phyloP scores from a whole-genome alignment of 78 protist genomes.

The Speleostelium caveatum region DNA sequence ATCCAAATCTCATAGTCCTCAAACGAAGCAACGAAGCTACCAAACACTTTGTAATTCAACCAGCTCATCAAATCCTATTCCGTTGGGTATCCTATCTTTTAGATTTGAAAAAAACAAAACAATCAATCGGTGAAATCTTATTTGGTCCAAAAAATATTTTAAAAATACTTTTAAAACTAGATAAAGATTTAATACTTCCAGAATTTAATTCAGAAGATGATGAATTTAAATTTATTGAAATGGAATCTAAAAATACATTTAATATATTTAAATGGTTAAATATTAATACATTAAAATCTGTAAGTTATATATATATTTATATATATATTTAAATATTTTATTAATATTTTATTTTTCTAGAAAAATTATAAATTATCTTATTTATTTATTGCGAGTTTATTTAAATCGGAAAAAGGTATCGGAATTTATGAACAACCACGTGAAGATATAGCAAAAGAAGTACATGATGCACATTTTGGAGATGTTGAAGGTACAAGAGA shows the following conservation, averaged over 20 bases:
- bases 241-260: slow-evolving; percentile 5
- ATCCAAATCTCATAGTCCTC: slow-evolving; percentile 63
- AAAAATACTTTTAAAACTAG: slow-evolving; percentile 11
- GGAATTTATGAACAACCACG: slow-evolving; percentile 25
- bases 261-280: slow-evolving; percentile 56
- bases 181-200: slow-evolving; percentile 1
- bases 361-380: slow-evolving; percentile 36
- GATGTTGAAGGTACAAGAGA: slow-evolving; percentile 87
- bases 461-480: background rate
- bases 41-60: slow-evolving; percentile 40
- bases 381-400: slow-evolving; percentile 50
- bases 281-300: slow-evolving; percentile 9
- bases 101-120: background rate
- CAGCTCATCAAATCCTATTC: background rate
- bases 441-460: slow-evolving; percentile 33
- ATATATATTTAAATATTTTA: background rate
- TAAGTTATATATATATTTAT: background rate
- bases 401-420: slow-evolving; percentile 66
- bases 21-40: slow-evolving; percentile 29
- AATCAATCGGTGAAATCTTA: slow-evolving; percentile 17
- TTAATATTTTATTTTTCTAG: background rate
- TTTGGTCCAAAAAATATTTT: slow-evolving; percentile 19
- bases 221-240: slow-evolving; percentile 12
- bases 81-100: slow-evolving; percentile 51
- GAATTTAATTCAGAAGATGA: background rate